These are phyloP conservation scores for Aphanomyces euteiches DNA, from an alignment of 352 stramenopile genomes.

Conservation along the genomic window DNA sequence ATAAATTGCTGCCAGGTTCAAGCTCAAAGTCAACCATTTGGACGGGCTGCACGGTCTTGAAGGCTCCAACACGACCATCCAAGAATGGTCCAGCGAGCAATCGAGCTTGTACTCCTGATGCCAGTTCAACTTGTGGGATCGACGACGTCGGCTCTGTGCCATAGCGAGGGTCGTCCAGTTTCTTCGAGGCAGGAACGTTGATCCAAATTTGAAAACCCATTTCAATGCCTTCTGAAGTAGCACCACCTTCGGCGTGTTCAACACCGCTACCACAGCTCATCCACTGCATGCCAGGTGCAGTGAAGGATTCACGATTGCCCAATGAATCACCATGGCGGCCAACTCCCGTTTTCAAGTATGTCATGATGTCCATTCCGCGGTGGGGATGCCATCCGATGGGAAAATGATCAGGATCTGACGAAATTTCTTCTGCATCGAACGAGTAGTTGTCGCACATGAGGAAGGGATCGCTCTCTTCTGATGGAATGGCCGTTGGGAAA, in stretches of 20 bases:
- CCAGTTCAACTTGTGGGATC: constrained; percentile 5
- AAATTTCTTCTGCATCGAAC: constrained; percentile 30
- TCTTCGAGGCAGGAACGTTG: constrained; percentile 11
- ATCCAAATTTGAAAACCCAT: constrained; percentile 18
- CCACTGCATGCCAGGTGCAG: constrained; percentile 47
- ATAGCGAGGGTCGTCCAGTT: constrained; percentile 26
- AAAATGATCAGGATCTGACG: constrained; percentile 36
- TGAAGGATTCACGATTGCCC: constrained; percentile 44
- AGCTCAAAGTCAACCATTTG: constrained; percentile 29
- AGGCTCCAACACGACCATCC: constrained; percentile 9
- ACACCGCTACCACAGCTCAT: constrained; percentile 46
- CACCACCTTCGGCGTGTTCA: constrained; percentile 42
- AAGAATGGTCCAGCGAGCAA: constrained; percentile 18
- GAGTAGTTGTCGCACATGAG: constrained; percentile 48
- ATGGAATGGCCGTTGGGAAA: constrained; percentile 37
- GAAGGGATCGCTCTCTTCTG: constrained; percentile 39
- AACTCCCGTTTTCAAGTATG: constrained; percentile 37
- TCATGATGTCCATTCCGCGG: constrained; percentile 36
- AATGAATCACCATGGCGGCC: constrained; percentile 41
- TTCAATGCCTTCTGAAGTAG: constrained; percentile 16
- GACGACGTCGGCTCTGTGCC: constrained; percentile 2
- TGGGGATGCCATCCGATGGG: constrained; percentile 45
- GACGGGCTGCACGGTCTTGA: constrained; percentile 20
- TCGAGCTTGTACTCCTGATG: constrained; percentile 2
- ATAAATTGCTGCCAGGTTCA: neutral